Evolutionary conservation across 768 basidiomycete species (phyloP), one percentile per base, ranked within the genome.

Genomic region (Floccularia luteovirens): DNA sequence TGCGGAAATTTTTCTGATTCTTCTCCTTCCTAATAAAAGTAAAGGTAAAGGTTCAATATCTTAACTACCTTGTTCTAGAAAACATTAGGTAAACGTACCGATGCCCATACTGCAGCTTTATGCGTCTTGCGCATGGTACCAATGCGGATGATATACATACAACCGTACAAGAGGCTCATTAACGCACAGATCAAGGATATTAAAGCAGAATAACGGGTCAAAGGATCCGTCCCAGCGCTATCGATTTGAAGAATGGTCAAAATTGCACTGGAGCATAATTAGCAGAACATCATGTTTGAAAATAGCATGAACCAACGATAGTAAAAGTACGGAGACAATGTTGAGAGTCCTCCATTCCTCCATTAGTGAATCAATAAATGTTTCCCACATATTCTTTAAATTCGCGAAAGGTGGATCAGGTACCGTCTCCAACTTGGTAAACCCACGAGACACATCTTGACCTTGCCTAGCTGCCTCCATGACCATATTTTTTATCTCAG

Each of bases 61-160:
- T 23, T 12, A 24, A 34, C 6, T 28, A 17, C 5, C 11, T 1
- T 3, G 0, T 22, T 13, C 20, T 17, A n/a, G 5, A 11, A 33
- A 6, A 8, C 3, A 7, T n/a, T 24, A 8, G 14, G 6, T 13
- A 6, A 24, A 33, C 39, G 7, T 46, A 75, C 74, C 57, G 75
- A 65, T 1, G 79, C 75, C 74, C 77, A 81, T 39, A 69, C 64
- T 4, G 70, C 69, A 0, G 79, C 79, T 44, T 74, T 75, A 49
- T 72, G 62, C 62, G 79, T 44, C 28, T 44, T 44, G 1, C 43
- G 43, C 38, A 44, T 38, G 24, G 5, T 36, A 19, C 28, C n/a
- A 27, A 44, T 39, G 13, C 38, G 43, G 20, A 44, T 44, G 21
- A 44, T 44, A 17, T 31, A 44, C 6, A 38, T 4, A 22, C 43